phyloP scores from a whole-genome alignment of 305 asterid genomes.

The Fraxinus greggii region DNA sequence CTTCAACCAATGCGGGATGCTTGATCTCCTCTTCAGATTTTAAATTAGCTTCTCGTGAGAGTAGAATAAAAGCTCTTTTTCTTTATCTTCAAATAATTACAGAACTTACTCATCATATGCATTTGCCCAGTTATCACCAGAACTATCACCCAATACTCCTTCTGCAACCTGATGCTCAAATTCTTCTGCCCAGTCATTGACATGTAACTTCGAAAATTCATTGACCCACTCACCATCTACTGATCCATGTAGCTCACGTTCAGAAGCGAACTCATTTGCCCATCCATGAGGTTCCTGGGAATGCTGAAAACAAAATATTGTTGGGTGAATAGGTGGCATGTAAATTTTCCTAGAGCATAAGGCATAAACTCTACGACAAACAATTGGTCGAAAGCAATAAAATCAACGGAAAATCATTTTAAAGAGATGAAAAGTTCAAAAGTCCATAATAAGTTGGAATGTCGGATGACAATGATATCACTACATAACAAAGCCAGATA shows the following conservation, averaged over 20 bases:
- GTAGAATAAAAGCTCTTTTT: slow-evolving; percentile 2
- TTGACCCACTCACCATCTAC: slow-evolving; percentile 79
- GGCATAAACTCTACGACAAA: slow-evolving; percentile 5
- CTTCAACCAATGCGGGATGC: not conserved
- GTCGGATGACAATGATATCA: slow-evolving; percentile 3
- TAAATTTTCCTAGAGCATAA: not conserved
- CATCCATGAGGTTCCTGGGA: slow-evolving; percentile 79
- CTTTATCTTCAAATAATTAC: slow-evolving; percentile 9
- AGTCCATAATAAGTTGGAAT: slow-evolving; percentile 6
- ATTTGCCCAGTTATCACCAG: slow-evolving; percentile 90
- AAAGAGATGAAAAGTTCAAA: slow-evolving; percentile 12
- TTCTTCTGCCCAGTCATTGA: slow-evolving; percentile 92
- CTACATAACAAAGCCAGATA: slow-evolving; percentile 8
- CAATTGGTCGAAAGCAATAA: slow-evolving; percentile 10
- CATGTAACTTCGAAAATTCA: slow-evolving; percentile 91
- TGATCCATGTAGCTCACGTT: slow-evolving; percentile 52
- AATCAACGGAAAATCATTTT: slow-evolving; percentile 8
- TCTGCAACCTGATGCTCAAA: slow-evolving; percentile 91
- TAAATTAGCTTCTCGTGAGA: not conserved
- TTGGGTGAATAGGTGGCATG: not conserved
- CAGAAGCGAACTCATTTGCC: slow-evolving; percentile 84
- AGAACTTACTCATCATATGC: slow-evolving; percentile 93
- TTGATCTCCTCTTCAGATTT: not conserved
- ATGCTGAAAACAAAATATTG: slow-evolving; percentile 48
- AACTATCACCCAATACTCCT: slow-evolving; percentile 69